Conservation (phyloP, 2,329 filamentous ascomycete species). For the Sporothrix phasma region DNA sequence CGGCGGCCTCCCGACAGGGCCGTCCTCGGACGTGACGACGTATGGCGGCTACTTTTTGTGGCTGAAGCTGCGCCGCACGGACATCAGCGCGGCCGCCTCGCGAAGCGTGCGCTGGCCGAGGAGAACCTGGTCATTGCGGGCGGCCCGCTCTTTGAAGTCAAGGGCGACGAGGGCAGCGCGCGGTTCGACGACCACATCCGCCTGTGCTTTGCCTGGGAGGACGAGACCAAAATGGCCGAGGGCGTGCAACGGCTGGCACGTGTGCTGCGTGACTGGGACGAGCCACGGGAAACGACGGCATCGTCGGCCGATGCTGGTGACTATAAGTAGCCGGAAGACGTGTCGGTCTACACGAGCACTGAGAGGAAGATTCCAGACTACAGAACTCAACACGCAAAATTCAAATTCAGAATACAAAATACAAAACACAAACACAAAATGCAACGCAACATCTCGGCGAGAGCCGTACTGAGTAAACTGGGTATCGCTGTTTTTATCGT, state of each 20-base stretch:
- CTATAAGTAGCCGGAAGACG: constrained; percentile 13
- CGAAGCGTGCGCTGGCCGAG: constrained; percentile 45
- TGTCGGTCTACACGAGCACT: not conserved
- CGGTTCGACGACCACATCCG: constrained; percentile 53
- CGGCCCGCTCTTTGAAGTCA: constrained; percentile 60
- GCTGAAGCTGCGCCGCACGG: constrained; percentile 49
- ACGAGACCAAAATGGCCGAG: constrained; percentile 53
- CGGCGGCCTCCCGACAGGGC: constrained; percentile 20
- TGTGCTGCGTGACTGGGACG: constrained; percentile 19
- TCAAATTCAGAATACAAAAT: not conserved
- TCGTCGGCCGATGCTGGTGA: not conserved
- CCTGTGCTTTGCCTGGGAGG: constrained; percentile 65
- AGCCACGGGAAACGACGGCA: not conserved
- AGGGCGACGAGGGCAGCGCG: constrained; percentile 42
- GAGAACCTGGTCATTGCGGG: constrained; percentile 59
- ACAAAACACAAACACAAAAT: not conserved
- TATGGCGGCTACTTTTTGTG: constrained; percentile 84
- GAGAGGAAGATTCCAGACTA: too few relatives aligned
- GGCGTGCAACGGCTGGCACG: constrained; percentile 43
- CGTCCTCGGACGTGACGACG: constrained; percentile 37
- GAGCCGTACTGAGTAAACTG: not conserved
- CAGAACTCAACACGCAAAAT: not conserved
- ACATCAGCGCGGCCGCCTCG: constrained; percentile 45
- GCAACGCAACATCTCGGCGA: too few relatives aligned
- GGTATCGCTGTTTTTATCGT: constrained; percentile 6